Evolutionary conservation across 2,329 filamentous ascomycete genomes (phyloP), one percentile per base, ranked within the genome.

Genomic region (Alternaria triticimaculans): DNA sequence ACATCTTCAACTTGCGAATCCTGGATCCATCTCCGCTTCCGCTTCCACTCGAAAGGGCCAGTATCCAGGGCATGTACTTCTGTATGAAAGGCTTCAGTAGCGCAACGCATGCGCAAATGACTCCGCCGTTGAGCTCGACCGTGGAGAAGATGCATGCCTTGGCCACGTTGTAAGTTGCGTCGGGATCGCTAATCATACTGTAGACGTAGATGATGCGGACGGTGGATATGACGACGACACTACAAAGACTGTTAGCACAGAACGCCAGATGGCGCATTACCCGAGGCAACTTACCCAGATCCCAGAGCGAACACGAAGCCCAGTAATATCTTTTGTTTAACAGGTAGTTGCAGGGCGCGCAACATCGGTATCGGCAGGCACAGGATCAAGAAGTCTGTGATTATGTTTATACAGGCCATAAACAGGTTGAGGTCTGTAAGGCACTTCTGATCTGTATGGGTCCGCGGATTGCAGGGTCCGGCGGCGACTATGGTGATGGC

Each of bases 351-450:
- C 26, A 79, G 61, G 25, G 65, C 66, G 48, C 50, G 56, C 45
- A 73, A 21, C 66, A 69, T 69, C 3, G 62, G 65, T 46, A 72
- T 46, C 20, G 78, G 78, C 4, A 80, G 58, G 2, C 75, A 55
- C 6, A 76, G 66, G n/a, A 79, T 76, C 21, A 72, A 62, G n/a
- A 78, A 63, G 64, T 80, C 78, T 25, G 77, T 80, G 11, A 75
- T 54, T 49, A 80, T 79, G 44, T 80, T 80, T 60, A 80, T 69
- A 25, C 69, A 63, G 2, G 65, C 61, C 65, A 66, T 65, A 45
- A 64, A 66, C n/a, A 72, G 56, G 14, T 69, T 69, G n/a, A 69
- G 45, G 20, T 67, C 57, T 11, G 64, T 66, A 33, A 72, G 64
- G 43, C 68, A 72, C 23, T 63, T 60, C n/a, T 59, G 61, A 14